Evolutionary conservation across 768 basidiomycete genomes (phyloP).

Genomic region (Xanthoconium purpureum): DNA sequence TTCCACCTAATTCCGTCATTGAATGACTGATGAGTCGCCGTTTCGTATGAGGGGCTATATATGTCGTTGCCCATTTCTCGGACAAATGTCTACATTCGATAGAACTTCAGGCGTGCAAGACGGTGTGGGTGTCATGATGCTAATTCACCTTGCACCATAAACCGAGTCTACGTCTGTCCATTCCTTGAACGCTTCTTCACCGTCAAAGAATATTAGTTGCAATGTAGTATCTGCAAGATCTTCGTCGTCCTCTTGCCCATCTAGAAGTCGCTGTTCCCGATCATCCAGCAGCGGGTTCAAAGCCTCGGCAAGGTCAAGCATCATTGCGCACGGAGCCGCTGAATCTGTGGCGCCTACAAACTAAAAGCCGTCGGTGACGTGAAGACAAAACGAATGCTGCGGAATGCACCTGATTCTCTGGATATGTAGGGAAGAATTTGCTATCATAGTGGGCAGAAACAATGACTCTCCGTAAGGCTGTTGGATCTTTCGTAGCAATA

Average conservation of each 20-base stretch:
- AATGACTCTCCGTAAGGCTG: conserved; percentile 74
- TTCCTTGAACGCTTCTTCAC: conserved; percentile 90
- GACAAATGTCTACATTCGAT: conserved; percentile 71
- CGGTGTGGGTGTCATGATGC: neutral
- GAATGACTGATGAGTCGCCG: conserved; percentile 54
- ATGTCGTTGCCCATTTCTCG: conserved; percentile 73
- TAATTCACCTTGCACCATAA: conserved; percentile 83
- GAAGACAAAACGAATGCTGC: neutral
- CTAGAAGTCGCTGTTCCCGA: conserved; percentile 52
- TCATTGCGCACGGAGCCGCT: conserved; percentile 90
- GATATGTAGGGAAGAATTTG: conserved; percentile 75
- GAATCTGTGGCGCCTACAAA: conserved; percentile 98
- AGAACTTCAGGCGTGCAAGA: neutral
- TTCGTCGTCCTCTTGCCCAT: conserved; percentile 63
- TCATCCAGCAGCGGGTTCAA: conserved; percentile 69
- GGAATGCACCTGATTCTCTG: conserved; percentile 66
- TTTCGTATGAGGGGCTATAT: conserved; percentile 56
- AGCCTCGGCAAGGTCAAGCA: conserved; percentile 88
- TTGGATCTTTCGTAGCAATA: conserved; percentile 92
- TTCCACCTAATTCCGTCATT: conserved; percentile 64
- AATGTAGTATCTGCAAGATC: conserved; percentile 81
- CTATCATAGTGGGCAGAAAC: conserved; percentile 94
- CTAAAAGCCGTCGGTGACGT: conserved; percentile 38
- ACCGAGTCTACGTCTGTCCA: conserved; percentile 91
- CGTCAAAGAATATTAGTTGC: conserved; percentile 94